Evolutionary conservation across 768 basidiomycete species (phyloP), one percentile per base, ranked within the genome.

Genomic region (Termitomyces sp.): DNA sequence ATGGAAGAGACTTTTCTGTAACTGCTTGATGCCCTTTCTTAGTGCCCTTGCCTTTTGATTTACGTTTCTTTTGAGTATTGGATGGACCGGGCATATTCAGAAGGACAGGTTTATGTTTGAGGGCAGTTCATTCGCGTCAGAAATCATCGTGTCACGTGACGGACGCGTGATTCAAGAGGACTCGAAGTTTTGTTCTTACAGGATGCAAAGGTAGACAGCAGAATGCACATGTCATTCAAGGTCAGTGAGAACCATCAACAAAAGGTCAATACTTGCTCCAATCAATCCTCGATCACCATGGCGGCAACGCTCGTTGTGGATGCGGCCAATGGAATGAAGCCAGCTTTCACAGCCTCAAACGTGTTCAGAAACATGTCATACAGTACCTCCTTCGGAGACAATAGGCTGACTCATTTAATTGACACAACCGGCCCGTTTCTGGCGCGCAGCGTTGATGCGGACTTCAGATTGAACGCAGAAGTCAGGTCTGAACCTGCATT

Each of bases 81-180:
- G 78, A 77, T 54, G 86, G 86, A 24, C 85, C 85, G 16, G 85
- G 86, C 86, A 88, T 88, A 20, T 44, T 44, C n/a, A 39, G 16
- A 36, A 24, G 45, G 30, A 22, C 42, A 50, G 20, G 34, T 24
- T 24, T 33, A n/a, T 4, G n/a, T 22, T 24, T 52, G 37, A 37
- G 51, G 22, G 18, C 11, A 22, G n/a, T 18, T 39, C 51, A 53
- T 37, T 12, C 62, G 62, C 59, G 62, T 52, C 49, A 7, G 5
- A 41, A 33, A 54, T 55, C 52, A 63, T 57, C 22, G 36, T 24
- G 34, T 39, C 52, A 54, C 52, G 52, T 54, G 52, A 53, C n/a
- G 24, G 37, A 6, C 47, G 30, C 27, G 46, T 45, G 20, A 45
- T 24, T 24, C 16, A 39, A 3, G 7, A 4, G 37, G 37, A 18